These are phyloP conservation scores for Fusarium algeriense DNA, from an alignment of 2,329 filamentous ascomycete genomes.

Conservation along the genomic window DNA sequence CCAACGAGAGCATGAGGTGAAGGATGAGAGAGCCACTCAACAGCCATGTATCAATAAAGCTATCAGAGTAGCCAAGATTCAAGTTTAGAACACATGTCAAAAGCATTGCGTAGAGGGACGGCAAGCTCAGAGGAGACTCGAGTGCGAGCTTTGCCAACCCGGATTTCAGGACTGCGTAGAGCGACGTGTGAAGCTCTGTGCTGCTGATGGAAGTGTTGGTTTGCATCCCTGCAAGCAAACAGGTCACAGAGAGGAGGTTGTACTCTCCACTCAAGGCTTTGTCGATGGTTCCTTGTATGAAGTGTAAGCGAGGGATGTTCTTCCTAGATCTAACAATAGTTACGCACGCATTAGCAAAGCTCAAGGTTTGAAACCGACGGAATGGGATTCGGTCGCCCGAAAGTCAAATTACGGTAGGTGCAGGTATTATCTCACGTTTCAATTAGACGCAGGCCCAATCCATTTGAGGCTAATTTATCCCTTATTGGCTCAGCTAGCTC, in stretches of 20 bases:
- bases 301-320: not conserved
- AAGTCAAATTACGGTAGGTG: too few relatives aligned
- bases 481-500: not conserved
- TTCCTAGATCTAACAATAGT: not conserved
- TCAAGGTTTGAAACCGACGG: fast-evolving
- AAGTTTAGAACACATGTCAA: not conserved
- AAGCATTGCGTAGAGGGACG: not conserved
- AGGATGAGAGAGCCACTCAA: not conserved
- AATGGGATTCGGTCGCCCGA: fast-evolving
- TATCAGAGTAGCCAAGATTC: not conserved
- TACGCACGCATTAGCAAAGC: not conserved
- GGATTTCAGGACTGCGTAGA: not conserved
- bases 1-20: not conserved
- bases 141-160: not conserved
- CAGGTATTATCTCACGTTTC: not conserved
- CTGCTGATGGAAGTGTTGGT: not conserved
- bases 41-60: not conserved
- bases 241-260: not conserved
- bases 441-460: fast-evolving
- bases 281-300: not conserved
- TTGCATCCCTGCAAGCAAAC: not conserved
- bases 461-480: not conserved
- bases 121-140: not conserved
- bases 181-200: not conserved
- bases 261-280: not conserved